phyloP scores from a whole-genome alignment of 2,329 filamentous ascomycete genomes.

The Colletotrichum plurivorum region DNA sequence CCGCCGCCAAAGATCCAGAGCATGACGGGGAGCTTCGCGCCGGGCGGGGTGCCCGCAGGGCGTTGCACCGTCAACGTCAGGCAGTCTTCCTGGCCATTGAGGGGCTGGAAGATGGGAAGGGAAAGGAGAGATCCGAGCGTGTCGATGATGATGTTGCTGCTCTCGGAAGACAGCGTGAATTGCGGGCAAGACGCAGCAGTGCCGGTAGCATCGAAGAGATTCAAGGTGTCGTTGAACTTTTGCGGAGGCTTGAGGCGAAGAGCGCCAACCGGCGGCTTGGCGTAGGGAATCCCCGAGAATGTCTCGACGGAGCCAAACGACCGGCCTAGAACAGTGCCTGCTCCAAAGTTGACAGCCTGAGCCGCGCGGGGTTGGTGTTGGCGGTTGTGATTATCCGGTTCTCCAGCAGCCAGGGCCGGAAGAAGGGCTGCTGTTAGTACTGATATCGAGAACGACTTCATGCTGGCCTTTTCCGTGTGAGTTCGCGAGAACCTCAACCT shows the following conservation, averaged over 20 bases:
- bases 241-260: slow-evolving; percentile 80
- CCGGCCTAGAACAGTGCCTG: slow-evolving; percentile 70
- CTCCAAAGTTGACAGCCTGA: slow-evolving; percentile 66
- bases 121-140: slow-evolving; percentile 66
- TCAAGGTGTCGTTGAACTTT: slow-evolving; percentile 68
- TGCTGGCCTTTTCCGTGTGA: not conserved
- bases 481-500: not conserved
- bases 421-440: not conserved
- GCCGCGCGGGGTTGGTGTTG: slow-evolving; percentile 2
- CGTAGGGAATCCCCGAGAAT: slow-evolving; percentile 83
- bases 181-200: slow-evolving; percentile 78
- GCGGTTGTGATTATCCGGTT: not conserved
- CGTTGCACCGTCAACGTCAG: slow-evolving; percentile 73
- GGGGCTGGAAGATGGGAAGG: slow-evolving; percentile 69
- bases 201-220: slow-evolving; percentile 72
- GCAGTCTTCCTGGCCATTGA: slow-evolving; percentile 74
- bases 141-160: slow-evolving; percentile 54
- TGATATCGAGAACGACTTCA: slow-evolving; percentile 3
- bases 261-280: slow-evolving; percentile 75
- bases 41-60: slow-evolving; percentile 67
- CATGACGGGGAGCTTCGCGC: slow-evolving; percentile 74
- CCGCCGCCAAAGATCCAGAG: slow-evolving; percentile 82
- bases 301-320: slow-evolving; percentile 68
- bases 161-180: slow-evolving; percentile 71
- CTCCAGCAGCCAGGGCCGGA: not conserved